Base-by-base conservation (phyloP, 2,329 filamentous ascomycete genomes). In the Colletotrichum sp. region DNA sequence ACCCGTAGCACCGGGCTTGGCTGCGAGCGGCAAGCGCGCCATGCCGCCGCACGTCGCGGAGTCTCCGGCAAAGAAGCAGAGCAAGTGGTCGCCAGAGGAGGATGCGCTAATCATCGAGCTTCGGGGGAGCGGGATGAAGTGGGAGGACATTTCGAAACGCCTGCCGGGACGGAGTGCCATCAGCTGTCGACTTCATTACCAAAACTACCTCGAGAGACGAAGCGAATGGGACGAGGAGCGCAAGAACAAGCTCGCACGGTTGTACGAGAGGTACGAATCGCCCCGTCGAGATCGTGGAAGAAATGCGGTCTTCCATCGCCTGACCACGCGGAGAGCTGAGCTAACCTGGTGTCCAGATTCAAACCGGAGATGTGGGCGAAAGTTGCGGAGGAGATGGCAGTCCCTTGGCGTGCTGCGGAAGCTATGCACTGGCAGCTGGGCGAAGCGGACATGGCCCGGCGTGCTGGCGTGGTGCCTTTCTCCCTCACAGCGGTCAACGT, bases 361-460 rank as follows among this genome's bases (percentile, higher is more conserved):
- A 98, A 98, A 85, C 92, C 95, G 78, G 96, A 99, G 82, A 99
- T 99, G 95, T 99, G 96, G 96, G 93, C 95, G 76, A 97, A 96
- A 82, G 94, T 99, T 26, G 96, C 96, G 57, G 95, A 97, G 83
- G 96, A 99, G 85, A 96, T 99, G 93, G 93, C 93, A 34, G 93
- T 98, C 73, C 97, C 96, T 43, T 99, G 96, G 96, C 92, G 97
- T 81, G 96, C 97, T 21, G 96, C 95, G 64, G 96, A 99, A 86
- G 96, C 95, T 6, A 98, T 98, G 96, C 97, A 99, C 85, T 99
- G 97, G 96, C 94, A 98, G 82, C 89, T 99, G 71, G 96, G 96
- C 77, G 95, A 98, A 83, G 89, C 93, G 80, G 97, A 99, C 80
- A 99, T 99, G 95, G 96, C 96, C 64, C 92, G 94, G 77, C 93